Evolutionary conservation across 2,329 filamentous ascomycete genomes (phyloP), one percentile per base, ranked within the genome.

Genomic region (Aureobasidium sp.): DNA sequence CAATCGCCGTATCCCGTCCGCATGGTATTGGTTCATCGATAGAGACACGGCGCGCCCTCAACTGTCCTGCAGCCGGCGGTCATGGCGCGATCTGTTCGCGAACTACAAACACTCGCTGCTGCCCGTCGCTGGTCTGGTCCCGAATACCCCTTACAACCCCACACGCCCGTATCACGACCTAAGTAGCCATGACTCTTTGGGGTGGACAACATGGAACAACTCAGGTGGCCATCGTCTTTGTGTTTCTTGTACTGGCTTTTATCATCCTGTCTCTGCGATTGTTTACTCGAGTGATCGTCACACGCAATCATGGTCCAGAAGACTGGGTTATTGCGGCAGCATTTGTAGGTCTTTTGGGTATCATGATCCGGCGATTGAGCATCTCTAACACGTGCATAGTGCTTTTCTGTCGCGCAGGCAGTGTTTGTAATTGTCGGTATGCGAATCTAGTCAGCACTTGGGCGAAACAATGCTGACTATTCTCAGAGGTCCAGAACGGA

Each of bases 311-410:
- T 31, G 63, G 63, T 7, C 37, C 51, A 3, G 63, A 64, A 25
- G 63, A 64, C 44, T 63, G 51, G 51, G 52, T 60, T 9, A 64
- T 64, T 22, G 37, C 55, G 4, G 61, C 37, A 15, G 55, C 63
- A 27, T 64, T 62, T 29, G 61, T 62, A 41, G 9, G 53, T 56
- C 27, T 6, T 5, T 15, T 14, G 11, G 20, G 14, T 11, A 25
- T 14, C 5, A 5, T 3, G 22, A n/a, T 5, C 9, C 25, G 25
- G 9, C 25, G 11, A 15, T 12, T 29, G 11, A 17, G 5, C n/a
- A 48, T 27, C 5, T 2, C 22, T 55, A 12, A 55, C 37, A 45
- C 12, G 17, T 22, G 9, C 11, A 17, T 12, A 56, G 53, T 44
- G 53, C 39, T 63, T 59, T 25, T 63, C 61, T 22, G 9, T 63